These are phyloP conservation scores for Blumeriella jaapii DNA, from an alignment of 2,329 filamentous ascomycete species.

Conservation along the genomic window DNA sequence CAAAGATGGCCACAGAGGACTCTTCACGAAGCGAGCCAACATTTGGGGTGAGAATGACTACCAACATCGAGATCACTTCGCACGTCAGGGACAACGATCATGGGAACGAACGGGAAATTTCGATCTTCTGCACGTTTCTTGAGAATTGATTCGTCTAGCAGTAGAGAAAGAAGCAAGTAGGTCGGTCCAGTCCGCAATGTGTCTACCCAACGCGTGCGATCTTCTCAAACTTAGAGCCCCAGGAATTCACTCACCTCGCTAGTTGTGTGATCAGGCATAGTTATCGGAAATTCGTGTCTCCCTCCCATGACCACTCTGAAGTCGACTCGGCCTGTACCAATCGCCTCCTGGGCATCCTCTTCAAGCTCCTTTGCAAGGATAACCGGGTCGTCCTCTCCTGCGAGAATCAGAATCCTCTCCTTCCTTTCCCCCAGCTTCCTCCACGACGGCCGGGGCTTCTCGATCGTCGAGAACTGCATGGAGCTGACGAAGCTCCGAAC, in stretches of 20 bases:
- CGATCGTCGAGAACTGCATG: slow-evolving; percentile 42
- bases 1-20: too few species aligned
- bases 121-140: too few species aligned
- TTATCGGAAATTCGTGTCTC: slow-evolving; percentile 52
- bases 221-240: slow-evolving; percentile 4
- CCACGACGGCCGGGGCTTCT: slow-evolving; percentile 41
- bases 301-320: slow-evolving; percentile 40
- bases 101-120: too few species aligned
- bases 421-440: slow-evolving; percentile 34
- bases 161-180: too few species aligned
- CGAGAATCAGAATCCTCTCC: slow-evolving; percentile 40
- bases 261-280: slow-evolving; percentile 35
- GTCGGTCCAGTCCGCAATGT: not conserved
- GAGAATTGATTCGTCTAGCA: too few species aligned
- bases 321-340: slow-evolving; percentile 32
- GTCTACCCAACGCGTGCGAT: not conserved
- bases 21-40: too few species aligned
- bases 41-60: too few species aligned
- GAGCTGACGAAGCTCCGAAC: slow-evolving; percentile 48
- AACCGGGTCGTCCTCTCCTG: slow-evolving; percentile 35
- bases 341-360: slow-evolving; percentile 13
- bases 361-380: slow-evolving; percentile 35
- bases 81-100: too few species aligned
- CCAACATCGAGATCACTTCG: too few species aligned
- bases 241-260: slow-evolving; percentile 34